A percentile compares a stretch with the other conserved stretches of the same genome.
phyloP scores from a whole-genome alignment of 2,329 filamentous ascomycete genomes.

The Penicillium sp. region DNA sequence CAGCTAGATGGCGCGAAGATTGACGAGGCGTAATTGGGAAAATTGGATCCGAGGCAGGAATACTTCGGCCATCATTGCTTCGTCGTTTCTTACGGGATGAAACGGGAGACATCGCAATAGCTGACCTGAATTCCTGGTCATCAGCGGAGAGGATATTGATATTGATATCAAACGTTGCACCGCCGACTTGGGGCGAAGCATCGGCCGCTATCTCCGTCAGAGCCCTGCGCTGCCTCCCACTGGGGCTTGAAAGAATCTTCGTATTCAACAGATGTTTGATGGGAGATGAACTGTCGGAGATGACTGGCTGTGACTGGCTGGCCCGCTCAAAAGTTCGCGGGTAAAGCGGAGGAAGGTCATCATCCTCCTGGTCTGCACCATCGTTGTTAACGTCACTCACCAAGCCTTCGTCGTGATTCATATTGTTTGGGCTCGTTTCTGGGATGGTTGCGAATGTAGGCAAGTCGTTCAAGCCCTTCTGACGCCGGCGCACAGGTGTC shows the following conservation, averaged over 20 bases:
- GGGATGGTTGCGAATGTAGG: conserved; percentile 42
- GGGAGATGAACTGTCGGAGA: conserved; percentile 31
- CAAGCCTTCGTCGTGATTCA: conserved; percentile 30
- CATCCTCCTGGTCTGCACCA: conserved; percentile 40
- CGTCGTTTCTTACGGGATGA: conserved; percentile 45
- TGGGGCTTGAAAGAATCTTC: conserved; percentile 45
- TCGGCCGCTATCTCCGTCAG: conserved; percentile 50
- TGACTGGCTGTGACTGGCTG: conserved; percentile 27
- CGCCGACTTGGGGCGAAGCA: conserved; percentile 44
- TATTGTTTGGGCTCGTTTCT: conserved; percentile 43
- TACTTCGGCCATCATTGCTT: conserved; percentile 36
- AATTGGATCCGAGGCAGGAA: conserved; percentile 36
- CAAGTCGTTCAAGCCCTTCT: conserved; percentile 30
- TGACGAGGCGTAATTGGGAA: conserved; percentile 34
- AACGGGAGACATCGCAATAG: conserved; percentile 39
- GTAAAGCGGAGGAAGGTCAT: conserved; percentile 42
- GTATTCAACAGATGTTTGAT: conserved; percentile 30
- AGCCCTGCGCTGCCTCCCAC: conserved; percentile 41
- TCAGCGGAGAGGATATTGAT: conserved; percentile 46
- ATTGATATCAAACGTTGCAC: conserved; percentile 38
- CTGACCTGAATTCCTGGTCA: conserved; percentile 44
- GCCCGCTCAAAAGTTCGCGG: conserved; percentile 24
- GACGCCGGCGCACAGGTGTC: conserved; percentile 41
- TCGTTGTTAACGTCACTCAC: conserved; percentile 30
- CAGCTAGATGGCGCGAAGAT: conserved; percentile 22